These are phyloP conservation scores for Cladosporium sp. DNA, from an alignment of 2,329 filamentous ascomycete genomes.

Conservation along the genomic window DNA sequence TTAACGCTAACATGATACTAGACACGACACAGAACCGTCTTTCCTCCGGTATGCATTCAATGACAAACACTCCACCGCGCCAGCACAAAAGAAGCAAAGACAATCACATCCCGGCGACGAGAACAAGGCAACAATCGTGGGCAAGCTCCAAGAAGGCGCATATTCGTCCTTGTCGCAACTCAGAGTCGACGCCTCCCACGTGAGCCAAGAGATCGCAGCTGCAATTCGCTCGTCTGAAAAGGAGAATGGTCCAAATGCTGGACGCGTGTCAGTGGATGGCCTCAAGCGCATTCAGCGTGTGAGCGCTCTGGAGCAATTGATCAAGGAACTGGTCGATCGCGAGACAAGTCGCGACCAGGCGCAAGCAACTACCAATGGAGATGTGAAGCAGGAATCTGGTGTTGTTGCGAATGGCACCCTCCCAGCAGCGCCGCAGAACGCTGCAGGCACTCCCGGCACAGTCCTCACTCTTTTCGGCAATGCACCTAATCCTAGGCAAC, in stretches of 20 bases:
- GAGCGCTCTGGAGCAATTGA: slow-evolving; percentile 25
- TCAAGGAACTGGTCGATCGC: slow-evolving; percentile 26
- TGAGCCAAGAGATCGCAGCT: slow-evolving; percentile 36
- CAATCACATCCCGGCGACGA: slow-evolving; percentile 29
- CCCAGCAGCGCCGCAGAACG: not conserved
- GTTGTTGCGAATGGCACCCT: slow-evolving; percentile 14
- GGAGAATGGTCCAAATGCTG: slow-evolving; percentile 8
- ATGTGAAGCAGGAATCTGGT: slow-evolving; percentile 18
- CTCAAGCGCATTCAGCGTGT: slow-evolving; percentile 31
- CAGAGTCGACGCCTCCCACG: slow-evolving; percentile 39
- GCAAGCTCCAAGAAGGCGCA: slow-evolving; percentile 33
- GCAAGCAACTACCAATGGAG: slow-evolving; percentile 8
- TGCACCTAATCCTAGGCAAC: slow-evolving; percentile 67
- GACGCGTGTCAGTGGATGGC: slow-evolving; percentile 34
- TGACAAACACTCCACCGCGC: slow-evolving; percentile 33
- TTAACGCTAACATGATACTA: slow-evolving; percentile 17
- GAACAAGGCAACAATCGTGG: slow-evolving; percentile 34
- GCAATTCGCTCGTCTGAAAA: slow-evolving; percentile 7
- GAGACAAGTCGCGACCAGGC: slow-evolving; percentile 21
- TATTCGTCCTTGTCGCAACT: slow-evolving; percentile 43
- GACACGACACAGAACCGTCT: slow-evolving; percentile 42
- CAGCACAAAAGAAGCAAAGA: slow-evolving; percentile 44
- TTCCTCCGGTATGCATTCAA: slow-evolving; percentile 40
- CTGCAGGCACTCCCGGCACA: slow-evolving; percentile 43
- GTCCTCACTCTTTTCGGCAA: slow-evolving; percentile 75